A percentile compares a stretch with the other conserved stretches of the same genome.
Conservation (phyloP, 192 early-diverging fungal genomes). For the Rhizophagus sp. region DNA sequence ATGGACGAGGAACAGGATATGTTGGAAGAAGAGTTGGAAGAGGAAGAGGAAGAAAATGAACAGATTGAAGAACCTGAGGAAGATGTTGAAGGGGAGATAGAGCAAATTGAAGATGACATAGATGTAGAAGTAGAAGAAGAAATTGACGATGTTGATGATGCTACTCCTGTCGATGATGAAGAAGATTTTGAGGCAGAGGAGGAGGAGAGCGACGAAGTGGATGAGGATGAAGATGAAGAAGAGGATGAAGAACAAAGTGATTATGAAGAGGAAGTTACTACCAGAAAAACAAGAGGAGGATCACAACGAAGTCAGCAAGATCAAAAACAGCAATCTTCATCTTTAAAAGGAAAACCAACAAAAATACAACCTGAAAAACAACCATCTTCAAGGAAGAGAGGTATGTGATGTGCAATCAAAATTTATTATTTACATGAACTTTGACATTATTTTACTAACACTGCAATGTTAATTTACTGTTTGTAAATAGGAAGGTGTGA, state of each 20-base stretch:
- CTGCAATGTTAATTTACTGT: background rate
- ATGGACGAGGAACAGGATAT: slow-evolving; percentile 37
- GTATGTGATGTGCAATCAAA: slow-evolving; percentile 3
- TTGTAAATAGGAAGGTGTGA: background rate
- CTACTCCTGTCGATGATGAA: slow-evolving; percentile 28
- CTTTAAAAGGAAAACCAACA: slow-evolving; percentile 1
- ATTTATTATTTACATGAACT: background rate
- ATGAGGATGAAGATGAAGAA: slow-evolving; percentile 39
- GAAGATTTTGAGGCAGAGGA: slow-evolving; percentile 32
- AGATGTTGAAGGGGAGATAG: slow-evolving; percentile 35
- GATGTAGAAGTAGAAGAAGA: slow-evolving; percentile 31
- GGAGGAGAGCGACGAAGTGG: slow-evolving; percentile 34
- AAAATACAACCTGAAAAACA: background rate
- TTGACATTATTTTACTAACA: background rate
- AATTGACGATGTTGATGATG: slow-evolving; percentile 30
- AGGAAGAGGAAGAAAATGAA: slow-evolving; percentile 32
- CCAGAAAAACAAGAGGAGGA: slow-evolving; percentile 34
- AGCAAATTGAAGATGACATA: slow-evolving; percentile 31
- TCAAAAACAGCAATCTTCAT: background rate
- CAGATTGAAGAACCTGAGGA: slow-evolving; percentile 16
- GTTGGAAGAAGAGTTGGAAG: slow-evolving; percentile 39
- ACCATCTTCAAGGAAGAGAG: slow-evolving; percentile 12
- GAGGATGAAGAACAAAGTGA: slow-evolving; percentile 24
- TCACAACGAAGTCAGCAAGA: background rate
- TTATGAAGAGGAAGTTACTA: slow-evolving; percentile 4